Base-by-base conservation (phyloP, 306 rosid genomes). In the Cyclanthera cordifolia region DNA sequence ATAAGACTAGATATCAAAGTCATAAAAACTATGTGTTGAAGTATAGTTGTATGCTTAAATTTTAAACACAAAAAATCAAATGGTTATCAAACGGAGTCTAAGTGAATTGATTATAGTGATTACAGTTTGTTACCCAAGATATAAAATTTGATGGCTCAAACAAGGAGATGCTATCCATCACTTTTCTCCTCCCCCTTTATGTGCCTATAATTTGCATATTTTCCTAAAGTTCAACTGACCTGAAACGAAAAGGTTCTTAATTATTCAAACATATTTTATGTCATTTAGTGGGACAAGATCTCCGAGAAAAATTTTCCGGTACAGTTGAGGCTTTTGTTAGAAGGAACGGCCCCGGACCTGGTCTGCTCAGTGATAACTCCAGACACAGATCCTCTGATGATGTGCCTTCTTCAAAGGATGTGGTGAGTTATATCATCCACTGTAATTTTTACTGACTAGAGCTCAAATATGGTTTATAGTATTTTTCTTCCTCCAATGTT, bases 281-380 rank as follows among this genome's bases (percentile, higher is more conserved):
- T 72, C 76, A 30, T 27, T 71, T 48, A 86, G 96, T 82, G 77
- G 87, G 85, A 69, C 90, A 84, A 71, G 96, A 88, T 54, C 52
- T 79, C 45, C 85, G 90, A 66, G 96, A 91, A 46, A 78, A 88
- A 64, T 83, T 82, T 68, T 79, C 96, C 0, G 98, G 98, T 68
- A 87, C 91, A 2, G 90, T 93, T 8, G 95, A 87, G 82, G 96
- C 91, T 63, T 93, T 93, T 83, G 83, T 89, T 59, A 87, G 99
- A 76, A 87, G 94, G 86, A 89, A 86, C 82, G 76, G 78, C 68
- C 58, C 87, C 54, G 91, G 90, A 53, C 85, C 74, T 79, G 92
- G 84, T 71, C 71, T 88, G 67, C 89, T 79, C 64, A 66, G 92
- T 48, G 98, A 93, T 67, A 82, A 73, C 79, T 80, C 90, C 46